Base-by-base conservation (phyloP, 2,329 filamentous ascomycete genomes). In the Diplodia scrobiculata region DNA sequence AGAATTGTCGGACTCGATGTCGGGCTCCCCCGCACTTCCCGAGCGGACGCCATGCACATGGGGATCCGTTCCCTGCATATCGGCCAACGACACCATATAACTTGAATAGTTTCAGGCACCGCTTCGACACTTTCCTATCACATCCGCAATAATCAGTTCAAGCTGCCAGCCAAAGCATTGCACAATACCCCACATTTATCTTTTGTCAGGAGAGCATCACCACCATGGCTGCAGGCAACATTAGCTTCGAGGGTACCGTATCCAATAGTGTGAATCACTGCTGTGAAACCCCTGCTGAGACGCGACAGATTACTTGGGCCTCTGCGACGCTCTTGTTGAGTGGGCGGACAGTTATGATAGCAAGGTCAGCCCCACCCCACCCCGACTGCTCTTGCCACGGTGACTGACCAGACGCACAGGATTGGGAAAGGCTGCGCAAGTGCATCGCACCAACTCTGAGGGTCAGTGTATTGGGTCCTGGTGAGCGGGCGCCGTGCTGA, bases 301-400 rank as follows among this genome's bases (percentile, higher is more conserved):
- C 52, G 27, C 13, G 27, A 51, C 51, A 41, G 55, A 63, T 48
- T 68, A 65, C 52, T 64, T 64, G 10, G 65, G 65, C 48, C 58
- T 66, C 55, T 66, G 65, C 65, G 45, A 63, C 21, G 59, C 54
- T 32, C 47, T 66, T 47, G 65, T 66, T 53, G 65, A 87, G 72
- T 89, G 86, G 86, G 86, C 84, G 66, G 86, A 87, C 74, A 86
- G 83, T 79, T 88, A 88, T 76, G 86, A 88, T 75, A 83, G 82
- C 75, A 89, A 89, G 77, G 78, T 78, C 55, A 41, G 67, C 45
- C 69, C 65, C 27, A 38, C 32, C 25, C 13, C 45, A 21, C 34
- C 5, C 5, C 27, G 45, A 14, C 27, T 10, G 47, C 21, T 7
- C 29, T 51, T 11, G 32, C 34, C 41, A n/a, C 41, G 11, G 45